phyloP scores from a whole-genome alignment of 257 asterid genomes.

The Rubia yunnanensis region DNA sequence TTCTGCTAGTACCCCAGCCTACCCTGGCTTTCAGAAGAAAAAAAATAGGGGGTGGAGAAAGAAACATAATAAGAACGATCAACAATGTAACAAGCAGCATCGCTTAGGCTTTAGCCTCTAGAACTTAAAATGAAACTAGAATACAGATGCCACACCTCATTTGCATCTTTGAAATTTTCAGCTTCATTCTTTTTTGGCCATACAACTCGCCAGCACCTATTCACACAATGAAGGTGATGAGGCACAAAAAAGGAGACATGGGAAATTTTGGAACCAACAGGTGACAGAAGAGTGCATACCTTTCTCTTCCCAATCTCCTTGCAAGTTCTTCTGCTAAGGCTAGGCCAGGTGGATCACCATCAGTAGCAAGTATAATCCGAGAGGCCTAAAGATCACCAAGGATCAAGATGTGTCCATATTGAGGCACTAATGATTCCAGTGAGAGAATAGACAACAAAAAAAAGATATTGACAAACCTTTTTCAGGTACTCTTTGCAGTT shows the following conservation, averaged over 20 bases:
- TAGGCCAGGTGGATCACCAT: constrained; percentile 89
- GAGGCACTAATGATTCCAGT: neutral
- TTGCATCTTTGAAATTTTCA: constrained; percentile 79
- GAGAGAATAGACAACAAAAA: constrained; percentile 9
- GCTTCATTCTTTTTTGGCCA: constrained; percentile 77
- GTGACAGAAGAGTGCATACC: constrained; percentile 30
- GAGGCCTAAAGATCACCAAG: constrained; percentile 51
- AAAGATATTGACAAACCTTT: constrained; percentile 39
- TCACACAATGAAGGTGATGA: constrained; percentile 17
- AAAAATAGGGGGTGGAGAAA: neutral
- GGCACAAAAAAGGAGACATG: neutral
- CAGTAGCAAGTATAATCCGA: constrained; percentile 95
- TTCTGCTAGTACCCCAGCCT: neutral
- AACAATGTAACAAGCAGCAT: neutral
- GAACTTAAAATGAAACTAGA: neutral
- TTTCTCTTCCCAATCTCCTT: constrained; percentile 94
- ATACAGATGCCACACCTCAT: constrained; percentile 53
- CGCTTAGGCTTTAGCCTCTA: neutral
- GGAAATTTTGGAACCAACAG: neutral
- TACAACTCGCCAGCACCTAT: constrained; percentile 94
- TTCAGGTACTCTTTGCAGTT: constrained; percentile 76
- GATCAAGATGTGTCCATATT: constrained; percentile 6
- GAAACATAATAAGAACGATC: neutral
- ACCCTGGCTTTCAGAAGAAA: neutral
- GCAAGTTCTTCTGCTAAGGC: constrained; percentile 99